A percentile compares a stretch with the other conserved stretches of the same genome.
Evolutionary conservation across 1,139 yeast genomes (phyloP).

Genomic region (Yamadazyma dushanensis): DNA sequence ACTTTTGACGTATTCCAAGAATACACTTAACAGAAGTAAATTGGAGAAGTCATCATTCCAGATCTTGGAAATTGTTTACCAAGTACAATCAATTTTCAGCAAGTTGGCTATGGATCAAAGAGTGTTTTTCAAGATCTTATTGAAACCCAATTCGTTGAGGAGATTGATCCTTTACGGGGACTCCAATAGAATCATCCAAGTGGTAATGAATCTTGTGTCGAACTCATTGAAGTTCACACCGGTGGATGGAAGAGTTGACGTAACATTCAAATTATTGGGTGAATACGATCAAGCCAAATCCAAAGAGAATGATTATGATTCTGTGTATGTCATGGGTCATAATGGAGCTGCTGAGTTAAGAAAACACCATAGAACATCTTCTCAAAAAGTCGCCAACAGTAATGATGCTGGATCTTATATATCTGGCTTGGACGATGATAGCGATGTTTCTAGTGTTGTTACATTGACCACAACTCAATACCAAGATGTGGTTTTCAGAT

Average conservation of each 20-base stretch:
- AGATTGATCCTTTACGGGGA: slow-evolving; percentile 77
- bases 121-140: slow-evolving; percentile 57
- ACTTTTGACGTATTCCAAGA: slow-evolving; percentile 82
- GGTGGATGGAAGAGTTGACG: slow-evolving; percentile 76
- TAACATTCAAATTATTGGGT: slow-evolving; percentile 64
- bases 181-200: slow-evolving; percentile 81
- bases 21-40: slow-evolving; percentile 83
- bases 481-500: slow-evolving; percentile 53
- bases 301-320: slow-evolving; percentile 27
- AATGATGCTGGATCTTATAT: slow-evolving; percentile 4
- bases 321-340: slow-evolving; percentile 27
- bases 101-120: slow-evolving; percentile 80
- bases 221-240: slow-evolving; percentile 90
- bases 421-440: slow-evolving; percentile 5
- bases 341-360: slow-evolving; percentile 6
- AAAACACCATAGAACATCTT: not conserved
- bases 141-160: slow-evolving; percentile 62
- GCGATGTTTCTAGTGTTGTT: slow-evolving; percentile 34
- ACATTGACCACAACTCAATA: slow-evolving; percentile 56
- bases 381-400: not conserved
- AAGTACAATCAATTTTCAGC: slow-evolving; percentile 82
- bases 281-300: slow-evolving; percentile 59
- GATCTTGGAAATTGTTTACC: slow-evolving; percentile 74
- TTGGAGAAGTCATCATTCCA: slow-evolving; percentile 79
- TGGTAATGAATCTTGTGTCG: slow-evolving; percentile 83